phyloP scores from a whole-genome alignment of 1,284 basidiomycete species.

The Pterulicium gracile region DNA sequence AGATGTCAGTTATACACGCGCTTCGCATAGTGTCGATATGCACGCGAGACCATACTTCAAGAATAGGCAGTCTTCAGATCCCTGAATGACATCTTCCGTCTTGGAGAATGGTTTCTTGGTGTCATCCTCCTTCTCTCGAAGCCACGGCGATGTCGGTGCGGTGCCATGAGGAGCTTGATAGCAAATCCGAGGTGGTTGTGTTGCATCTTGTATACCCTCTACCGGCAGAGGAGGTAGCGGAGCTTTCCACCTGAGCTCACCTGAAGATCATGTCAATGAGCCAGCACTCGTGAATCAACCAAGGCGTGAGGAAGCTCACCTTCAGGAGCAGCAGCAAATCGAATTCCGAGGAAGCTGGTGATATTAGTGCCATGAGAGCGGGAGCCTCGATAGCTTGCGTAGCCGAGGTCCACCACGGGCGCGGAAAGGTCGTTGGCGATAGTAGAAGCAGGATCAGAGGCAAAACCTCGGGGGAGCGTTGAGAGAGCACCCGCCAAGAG shows the following conservation, averaged over 20 bases:
- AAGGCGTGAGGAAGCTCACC: neutral
- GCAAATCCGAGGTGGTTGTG: neutral
- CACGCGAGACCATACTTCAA: constrained; percentile 7
- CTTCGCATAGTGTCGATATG: neutral
- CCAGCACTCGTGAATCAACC: neutral
- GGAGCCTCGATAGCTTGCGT: constrained; percentile 6
- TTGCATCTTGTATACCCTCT: constrained; percentile 4
- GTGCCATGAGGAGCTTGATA: neutral
- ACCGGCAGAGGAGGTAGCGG: neutral
- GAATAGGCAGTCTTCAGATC: constrained; percentile 10
- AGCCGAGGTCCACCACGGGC: constrained; percentile 9
- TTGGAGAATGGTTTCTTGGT: no score
- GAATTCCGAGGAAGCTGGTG: constrained; percentile 6
- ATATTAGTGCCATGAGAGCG: constrained; percentile 8
- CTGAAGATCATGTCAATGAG: neutral
- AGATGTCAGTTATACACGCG: neutral
- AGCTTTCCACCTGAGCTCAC: neutral
- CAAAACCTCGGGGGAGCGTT: no score
- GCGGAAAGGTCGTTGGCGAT: no score
- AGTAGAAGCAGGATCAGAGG: no score
- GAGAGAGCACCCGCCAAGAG: no score
- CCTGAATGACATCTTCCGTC: neutral
- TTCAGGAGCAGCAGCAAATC: neutral
- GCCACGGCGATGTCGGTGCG: neutral
- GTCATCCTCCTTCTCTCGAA: neutral